A percentile compares a stretch with the other conserved stretches of the same genome.
Evolutionary conservation across 202 grass and related monocot genomes (phyloP).

Genomic region (Carex sylvatica): DNA sequence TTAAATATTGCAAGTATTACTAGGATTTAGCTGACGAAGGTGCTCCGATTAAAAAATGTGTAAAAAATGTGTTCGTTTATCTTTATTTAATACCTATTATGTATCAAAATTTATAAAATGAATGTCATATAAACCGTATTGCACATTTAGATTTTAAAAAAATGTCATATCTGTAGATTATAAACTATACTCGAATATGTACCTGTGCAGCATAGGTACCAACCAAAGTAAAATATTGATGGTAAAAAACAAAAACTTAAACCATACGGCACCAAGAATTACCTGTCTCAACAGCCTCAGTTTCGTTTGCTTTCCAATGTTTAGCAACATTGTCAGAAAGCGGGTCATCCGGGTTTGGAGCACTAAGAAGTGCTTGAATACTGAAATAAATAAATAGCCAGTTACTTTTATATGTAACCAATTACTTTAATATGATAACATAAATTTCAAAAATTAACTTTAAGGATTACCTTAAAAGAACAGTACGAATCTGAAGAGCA

Average conservation of each 20-base stretch:
- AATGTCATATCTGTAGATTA: not conserved
- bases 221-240: not conserved
- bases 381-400: conserved; percentile 35
- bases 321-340: conserved; percentile 91
- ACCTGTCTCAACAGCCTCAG: conserved; percentile 79
- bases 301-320: conserved; percentile 87
- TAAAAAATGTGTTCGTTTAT: not conserved
- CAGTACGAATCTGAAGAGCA: conserved; percentile 88
- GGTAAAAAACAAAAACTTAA: no score
- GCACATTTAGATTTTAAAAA: not conserved
- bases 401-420: not conserved
- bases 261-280: not conserved
- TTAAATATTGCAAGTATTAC: not conserved
- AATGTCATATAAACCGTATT: not conserved
- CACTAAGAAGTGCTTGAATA: conserved; percentile 85
- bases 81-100: no score
- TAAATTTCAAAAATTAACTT: not conserved
- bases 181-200: not conserved
- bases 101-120: not conserved
- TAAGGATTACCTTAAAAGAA: conserved; percentile 69
- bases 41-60: not conserved
- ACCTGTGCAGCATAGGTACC: not conserved
- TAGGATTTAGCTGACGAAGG: not conserved
- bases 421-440: not conserved
- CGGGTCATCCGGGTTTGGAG: conserved; percentile 82